Evolutionary conservation across 208 protist genomes (phyloP).

Genomic region (Crithidia acanthocephali): DNA sequence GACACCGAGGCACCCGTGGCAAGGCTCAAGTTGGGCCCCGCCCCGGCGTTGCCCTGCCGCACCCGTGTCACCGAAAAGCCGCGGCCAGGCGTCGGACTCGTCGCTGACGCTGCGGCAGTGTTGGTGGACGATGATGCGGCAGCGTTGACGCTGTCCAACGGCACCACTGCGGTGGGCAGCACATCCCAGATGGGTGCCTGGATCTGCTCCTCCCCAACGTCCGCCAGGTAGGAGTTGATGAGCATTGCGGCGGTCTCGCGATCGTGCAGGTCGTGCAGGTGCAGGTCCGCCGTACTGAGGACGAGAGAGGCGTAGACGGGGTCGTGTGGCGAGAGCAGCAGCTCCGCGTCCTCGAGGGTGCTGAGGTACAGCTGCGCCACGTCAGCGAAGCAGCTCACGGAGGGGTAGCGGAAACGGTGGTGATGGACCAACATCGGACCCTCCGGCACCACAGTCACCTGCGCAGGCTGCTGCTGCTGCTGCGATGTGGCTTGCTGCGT

Average conservation of each 20-base stretch:
- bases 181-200: slow-evolving; percentile 36
- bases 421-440: slow-evolving; percentile 54
- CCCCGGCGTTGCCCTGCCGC: slow-evolving; percentile 37
- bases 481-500: neutral
- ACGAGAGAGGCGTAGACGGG: slow-evolving; percentile 83
- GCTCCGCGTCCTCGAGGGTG: slow-evolving; percentile 65
- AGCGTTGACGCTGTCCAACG: neutral
- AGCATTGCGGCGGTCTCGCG: slow-evolving; percentile 33
- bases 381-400: slow-evolving; percentile 54
- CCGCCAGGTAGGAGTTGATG: slow-evolving; percentile 60
- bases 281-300: slow-evolving; percentile 74
- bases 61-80: slow-evolving; percentile 58
- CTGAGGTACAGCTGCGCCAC: slow-evolving; percentile 66
- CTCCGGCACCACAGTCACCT: slow-evolving; percentile 16
- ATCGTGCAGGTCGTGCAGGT: slow-evolving; percentile 39
- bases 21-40: neutral
- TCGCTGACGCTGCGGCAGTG: neutral
- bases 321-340: slow-evolving; percentile 83
- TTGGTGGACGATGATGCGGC: neutral
- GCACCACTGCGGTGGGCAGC: slow-evolving; percentile 19
- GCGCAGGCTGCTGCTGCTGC: neutral
- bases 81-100: slow-evolving; percentile 13
- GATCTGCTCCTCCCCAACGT: slow-evolving; percentile 75
- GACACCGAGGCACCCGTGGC: neutral
- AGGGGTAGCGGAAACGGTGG: slow-evolving; percentile 74